Evolutionary conservation across 257 asterid genomes (phyloP), one percentile per base, ranked within the genome.

Genomic region (Nemophila menziesii): DNA sequence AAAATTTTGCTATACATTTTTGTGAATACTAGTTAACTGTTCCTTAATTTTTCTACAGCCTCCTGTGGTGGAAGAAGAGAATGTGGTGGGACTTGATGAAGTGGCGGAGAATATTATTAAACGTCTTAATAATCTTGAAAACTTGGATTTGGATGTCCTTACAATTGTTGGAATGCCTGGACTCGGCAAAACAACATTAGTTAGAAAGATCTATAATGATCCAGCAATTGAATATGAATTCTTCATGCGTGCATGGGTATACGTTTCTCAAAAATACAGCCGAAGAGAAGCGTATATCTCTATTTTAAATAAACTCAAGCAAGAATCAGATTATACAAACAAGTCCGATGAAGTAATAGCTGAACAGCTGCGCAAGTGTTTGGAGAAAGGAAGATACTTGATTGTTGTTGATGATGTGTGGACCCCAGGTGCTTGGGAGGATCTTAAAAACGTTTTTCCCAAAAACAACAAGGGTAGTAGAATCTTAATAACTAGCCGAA

Each of bases 151-250:
- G n/a, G n/a, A n/a, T n/a, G n/a, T n/a, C n/a, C n/a, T n/a, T n/a
- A n/a, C n/a, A n/a, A n/a, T n/a, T n/a, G n/a, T 54, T 16, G 60
- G 60, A 16, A 54, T 54, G 60, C 45, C 52, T 11, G 60, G 60
- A 18, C 33, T 54, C 11, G 60, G 60, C 16, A 54, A 54, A 38
- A 54, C 52, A 12, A 44, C 60, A 11, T 45, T 54, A 33, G 51
- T 45, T 9, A 54, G 34, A 51, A 44, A 33, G 34, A 26, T 44
- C 16, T 54, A 20, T 14, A 17, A 22, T 18, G 36, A 36, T 15
- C 14, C 10, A 33, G 60, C 33, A 15, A 33, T 54, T 33, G 34
- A 21, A 51, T 15, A 21, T 38, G 44, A 54, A 16, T 44, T 44
- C 36, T 44, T 33, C 36, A 43, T 44, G 11, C 44, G 46, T 34